Evolutionary conservation across 176 grass and related monocot genomes (phyloP), one percentile per base, ranked within the genome.

Genomic region (Phyllostachys edulis): DNA sequence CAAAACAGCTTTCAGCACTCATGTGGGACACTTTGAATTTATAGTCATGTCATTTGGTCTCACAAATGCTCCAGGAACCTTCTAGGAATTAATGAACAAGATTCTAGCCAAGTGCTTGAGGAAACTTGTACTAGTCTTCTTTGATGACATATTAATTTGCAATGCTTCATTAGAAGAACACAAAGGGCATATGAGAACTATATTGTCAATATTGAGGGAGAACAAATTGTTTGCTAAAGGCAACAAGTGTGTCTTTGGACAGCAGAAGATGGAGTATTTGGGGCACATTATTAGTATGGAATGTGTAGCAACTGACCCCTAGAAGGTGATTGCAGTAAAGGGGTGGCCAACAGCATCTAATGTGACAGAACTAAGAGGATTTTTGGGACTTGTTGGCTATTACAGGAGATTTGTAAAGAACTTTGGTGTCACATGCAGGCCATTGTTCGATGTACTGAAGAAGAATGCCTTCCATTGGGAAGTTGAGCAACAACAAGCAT

Each of bases 171-270:
- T 62, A 2, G 3, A 10, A 3, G 24, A 62, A 9, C 59, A 14
- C 1, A 4, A 27, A 1, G 9, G 12, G 2, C 59, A 62, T 5
- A 0, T 62, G 1, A 4, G 7, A 4, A 3, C 4, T 7, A 21
- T 62, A 0, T 11, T 62, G 0, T 0, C 23, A 1, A 27, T 24
- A 2, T 3, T 62, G 4, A 4, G 9, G 5, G 9, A 24, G 0
- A 23, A 62, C 5, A 4, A 15, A 15, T 1, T 64, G 0, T 64
- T 32, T 34, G 27, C 23, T 13, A 62, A 62, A 13, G 9, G 3
- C 0, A 11, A 9, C 9, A 62, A 62, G 10, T 62, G 10, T 62
- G 59, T n/a, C 1, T 62, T 62, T 62, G 10, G 3, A 1, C 9
- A 27, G 2, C 1, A 62, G 1, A 24, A 62, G 3, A 5, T 34